phyloP scores from a whole-genome alignment of 2,329 filamentous ascomycete genomes.

The Alternaria alternata region DNA sequence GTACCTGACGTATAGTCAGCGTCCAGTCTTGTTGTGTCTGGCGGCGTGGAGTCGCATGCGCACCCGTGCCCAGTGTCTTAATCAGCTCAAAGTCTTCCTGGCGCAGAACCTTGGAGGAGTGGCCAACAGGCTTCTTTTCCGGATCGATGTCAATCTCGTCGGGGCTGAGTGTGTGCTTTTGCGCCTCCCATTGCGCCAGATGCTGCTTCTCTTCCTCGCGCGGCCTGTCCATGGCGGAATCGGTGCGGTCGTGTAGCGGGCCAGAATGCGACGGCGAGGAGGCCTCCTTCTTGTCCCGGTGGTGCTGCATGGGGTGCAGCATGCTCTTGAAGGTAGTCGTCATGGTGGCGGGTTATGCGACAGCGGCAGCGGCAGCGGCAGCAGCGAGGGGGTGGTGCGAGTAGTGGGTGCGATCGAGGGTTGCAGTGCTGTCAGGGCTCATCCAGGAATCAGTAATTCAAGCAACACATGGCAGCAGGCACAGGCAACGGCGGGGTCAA shows the following conservation, averaged over 20 bases:
- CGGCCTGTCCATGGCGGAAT: slow-evolving; percentile 48
- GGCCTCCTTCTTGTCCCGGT: slow-evolving; percentile 36
- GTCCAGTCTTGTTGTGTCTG: not conserved
- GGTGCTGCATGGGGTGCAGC: slow-evolving; percentile 46
- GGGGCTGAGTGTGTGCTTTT: slow-evolving; percentile 54
- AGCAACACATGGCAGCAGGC: slow-evolving; percentile 24
- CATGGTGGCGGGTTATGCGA: slow-evolving; percentile 38
- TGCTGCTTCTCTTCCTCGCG: slow-evolving; percentile 59
- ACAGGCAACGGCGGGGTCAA: slow-evolving; percentile 20
- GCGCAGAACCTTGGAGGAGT: slow-evolving; percentile 57
- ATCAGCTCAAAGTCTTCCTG: slow-evolving; percentile 74
- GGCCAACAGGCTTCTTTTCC: slow-evolving; percentile 56
- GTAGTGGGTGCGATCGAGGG: slow-evolving; percentile 16
- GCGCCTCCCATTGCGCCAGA: slow-evolving; percentile 57
- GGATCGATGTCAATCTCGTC: slow-evolving; percentile 55
- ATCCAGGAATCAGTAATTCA: slow-evolving; percentile 14
- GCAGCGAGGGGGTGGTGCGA: slow-evolving; percentile 11
- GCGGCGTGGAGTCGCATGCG: slow-evolving; percentile 23
- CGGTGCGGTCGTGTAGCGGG: slow-evolving; percentile 43
- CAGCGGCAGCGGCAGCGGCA: slow-evolving; percentile 2
- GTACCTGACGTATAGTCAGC: slow-evolving; percentile 63
- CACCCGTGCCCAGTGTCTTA: slow-evolving; percentile 79
- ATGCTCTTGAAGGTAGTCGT: slow-evolving; percentile 49
- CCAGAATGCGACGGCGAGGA: slow-evolving; percentile 27
- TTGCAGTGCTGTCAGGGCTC: slow-evolving; percentile 2